Base-by-base conservation (phyloP, 257 asterid species). In the Striga asiatica region DNA sequence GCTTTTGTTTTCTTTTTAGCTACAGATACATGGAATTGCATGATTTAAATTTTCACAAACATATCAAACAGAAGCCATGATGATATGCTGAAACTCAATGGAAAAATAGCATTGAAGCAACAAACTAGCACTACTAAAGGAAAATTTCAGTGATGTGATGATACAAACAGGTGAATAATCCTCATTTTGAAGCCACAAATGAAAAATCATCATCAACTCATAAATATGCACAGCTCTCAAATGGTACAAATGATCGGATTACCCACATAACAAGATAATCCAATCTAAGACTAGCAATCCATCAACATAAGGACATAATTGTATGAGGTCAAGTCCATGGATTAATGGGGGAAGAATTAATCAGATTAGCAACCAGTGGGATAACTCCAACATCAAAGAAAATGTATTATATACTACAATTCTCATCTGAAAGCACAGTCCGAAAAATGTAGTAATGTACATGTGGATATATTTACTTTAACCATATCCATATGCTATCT, bases 1-100 rank as follows among this genome's bases (percentile, higher is more conserved):
- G 93, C 71, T 68, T 83, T 92, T 58, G 83, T 60, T 63, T 81
- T 92, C 79, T 43, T 84, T 64, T 62, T 80, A 71, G 86, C 97
- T 92, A 34, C 45, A 62, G 56, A 59, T 20, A 12, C 3, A 62
- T 24, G 35, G 29, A 52, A 41, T 11, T 3, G 28, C 4, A 9
- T 52, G 23, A 18, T 23, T 25, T 14, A 29, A 38, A 39, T 27
- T 21, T 34, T 65, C 42, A 4, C 22, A 28, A 31, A 22, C 17
- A 45, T 27, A 45, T 20, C 18, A 61, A 39, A n/a, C 41, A 28
- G 17, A 34, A 43, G 25, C 18, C 67, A 21, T 31, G 6, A 49
- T 55, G 23, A 35, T 58, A 53, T 23, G 29, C 12, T 19, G 8
- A 51, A 32, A 58, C 42, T 32, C 31, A 18, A 32, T 57, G 27